phyloP scores from a whole-genome alignment of 2,329 filamentous ascomycete species.

The Corynespora cassiicola region DNA sequence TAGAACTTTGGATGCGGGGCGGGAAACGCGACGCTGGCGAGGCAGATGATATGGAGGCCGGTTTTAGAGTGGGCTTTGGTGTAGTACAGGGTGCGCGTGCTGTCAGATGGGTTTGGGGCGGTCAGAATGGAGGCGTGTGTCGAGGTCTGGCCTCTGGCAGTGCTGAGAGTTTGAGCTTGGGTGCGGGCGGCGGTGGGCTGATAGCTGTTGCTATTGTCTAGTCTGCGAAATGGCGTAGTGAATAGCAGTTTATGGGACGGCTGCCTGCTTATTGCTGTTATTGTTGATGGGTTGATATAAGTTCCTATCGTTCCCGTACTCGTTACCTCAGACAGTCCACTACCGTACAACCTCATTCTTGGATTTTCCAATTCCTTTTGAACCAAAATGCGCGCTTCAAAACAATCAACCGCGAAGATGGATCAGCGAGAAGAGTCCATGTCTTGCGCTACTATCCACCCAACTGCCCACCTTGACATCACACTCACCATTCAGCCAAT shows the following conservation, averaged over 20 bases:
- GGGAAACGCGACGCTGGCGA: background rate
- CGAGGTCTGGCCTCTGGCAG: too few relatives aligned
- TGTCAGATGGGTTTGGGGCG: background rate
- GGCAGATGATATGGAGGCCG: slow-evolving; percentile 1
- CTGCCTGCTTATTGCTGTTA: too few relatives aligned
- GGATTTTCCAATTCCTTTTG: background rate
- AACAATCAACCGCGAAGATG: background rate
- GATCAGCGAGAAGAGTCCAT: too few relatives aligned
- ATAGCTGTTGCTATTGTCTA: too few relatives aligned
- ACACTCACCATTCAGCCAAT: slow-evolving; percentile 1
- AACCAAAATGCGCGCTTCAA: background rate
- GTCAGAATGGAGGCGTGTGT: too few relatives aligned
- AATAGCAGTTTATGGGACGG: too few relatives aligned
- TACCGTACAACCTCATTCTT: background rate
- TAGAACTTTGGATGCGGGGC: background rate
- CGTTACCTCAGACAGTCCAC: background rate
- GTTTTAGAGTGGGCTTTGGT: background rate
- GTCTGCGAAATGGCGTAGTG: too few relatives aligned
- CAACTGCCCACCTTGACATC: slow-evolving; percentile 1
- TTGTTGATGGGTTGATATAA: too few relatives aligned
- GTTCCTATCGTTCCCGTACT: too few relatives aligned
- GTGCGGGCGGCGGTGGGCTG: too few relatives aligned
- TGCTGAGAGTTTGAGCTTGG: too few relatives aligned
- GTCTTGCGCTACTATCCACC: too few relatives aligned
- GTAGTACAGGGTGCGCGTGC: background rate